phyloP scores from a whole-genome alignment of 306 rosid species.

The Castanea sativa region DNA sequence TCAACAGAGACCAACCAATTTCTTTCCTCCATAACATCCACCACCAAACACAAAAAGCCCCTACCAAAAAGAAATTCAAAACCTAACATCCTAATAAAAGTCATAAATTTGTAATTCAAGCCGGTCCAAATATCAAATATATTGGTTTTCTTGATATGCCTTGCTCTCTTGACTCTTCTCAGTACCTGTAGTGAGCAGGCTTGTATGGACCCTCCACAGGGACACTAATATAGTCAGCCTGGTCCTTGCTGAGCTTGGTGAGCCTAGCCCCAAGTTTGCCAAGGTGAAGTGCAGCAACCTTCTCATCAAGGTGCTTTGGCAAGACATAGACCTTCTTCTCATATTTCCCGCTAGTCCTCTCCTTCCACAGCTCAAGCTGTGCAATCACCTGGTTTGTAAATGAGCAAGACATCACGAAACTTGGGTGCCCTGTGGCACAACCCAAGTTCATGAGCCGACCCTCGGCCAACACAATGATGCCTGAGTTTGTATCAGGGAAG shows the following conservation, averaged over 20 bases:
- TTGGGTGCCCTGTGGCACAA: slow-evolving; percentile 98
- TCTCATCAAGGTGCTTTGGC: slow-evolving; percentile 96
- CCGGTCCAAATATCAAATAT: background rate
- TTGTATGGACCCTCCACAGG: slow-evolving; percentile 96
- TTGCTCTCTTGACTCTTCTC: slow-evolving; percentile 23
- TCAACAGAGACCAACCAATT: slow-evolving; percentile 28
- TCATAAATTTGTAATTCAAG: background rate
- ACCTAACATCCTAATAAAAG: slow-evolving; percentile 22
- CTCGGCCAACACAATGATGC: slow-evolving; percentile 84
- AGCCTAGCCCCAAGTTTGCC: slow-evolving; percentile 94
- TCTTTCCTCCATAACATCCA: background rate
- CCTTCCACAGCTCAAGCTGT: slow-evolving; percentile 93
- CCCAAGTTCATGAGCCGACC: slow-evolving; percentile 99
- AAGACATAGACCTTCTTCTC: slow-evolving; percentile 90
- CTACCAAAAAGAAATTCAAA: slow-evolving; percentile 19
- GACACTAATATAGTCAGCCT: slow-evolving; percentile 85
- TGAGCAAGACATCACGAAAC: slow-evolving; percentile 98
- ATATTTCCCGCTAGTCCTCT: slow-evolving; percentile 69
- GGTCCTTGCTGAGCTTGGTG: slow-evolving; percentile 78
- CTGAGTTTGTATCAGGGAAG: slow-evolving; percentile 69
- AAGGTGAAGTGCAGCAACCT: slow-evolving; percentile 93
- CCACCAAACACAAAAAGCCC: slow-evolving; percentile 18
- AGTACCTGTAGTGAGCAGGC: slow-evolving; percentile 89
- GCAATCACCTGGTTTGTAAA: slow-evolving; percentile 98
- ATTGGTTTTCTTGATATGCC: background rate